Conservation (phyloP, 2,329 filamentous ascomycete species). For the Akanthomyces dipterigenus region DNA sequence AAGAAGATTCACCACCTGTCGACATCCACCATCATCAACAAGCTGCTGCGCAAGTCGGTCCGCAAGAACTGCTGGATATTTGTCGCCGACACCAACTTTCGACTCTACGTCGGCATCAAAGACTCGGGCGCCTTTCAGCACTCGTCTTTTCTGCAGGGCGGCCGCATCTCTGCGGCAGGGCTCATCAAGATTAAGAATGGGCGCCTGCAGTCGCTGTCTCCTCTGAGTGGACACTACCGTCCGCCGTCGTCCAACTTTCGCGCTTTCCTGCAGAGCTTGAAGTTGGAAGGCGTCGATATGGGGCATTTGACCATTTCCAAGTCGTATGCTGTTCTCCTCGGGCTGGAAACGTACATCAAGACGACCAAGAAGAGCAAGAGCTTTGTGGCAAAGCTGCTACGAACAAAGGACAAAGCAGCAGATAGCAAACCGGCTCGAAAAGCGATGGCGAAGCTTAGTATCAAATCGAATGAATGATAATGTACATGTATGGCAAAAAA, state of each 20-base stretch:
- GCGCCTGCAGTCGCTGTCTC: slow-evolving; percentile 65
- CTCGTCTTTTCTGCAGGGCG: slow-evolving; percentile 79
- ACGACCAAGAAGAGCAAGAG: slow-evolving; percentile 59
- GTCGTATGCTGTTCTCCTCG: slow-evolving; percentile 74
- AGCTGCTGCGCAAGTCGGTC: slow-evolving; percentile 69
- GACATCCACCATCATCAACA: slow-evolving; percentile 68
- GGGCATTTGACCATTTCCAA: slow-evolving; percentile 70
- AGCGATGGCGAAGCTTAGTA: slow-evolving; percentile 32
- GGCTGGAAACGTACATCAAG: slow-evolving; percentile 72
- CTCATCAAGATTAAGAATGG: slow-evolving; percentile 81
- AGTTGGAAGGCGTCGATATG: slow-evolving; percentile 71
- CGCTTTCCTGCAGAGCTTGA: slow-evolving; percentile 68
- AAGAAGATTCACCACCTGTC: slow-evolving; percentile 56
- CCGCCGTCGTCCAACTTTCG: slow-evolving; percentile 79
- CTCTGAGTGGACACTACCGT: slow-evolving; percentile 72
- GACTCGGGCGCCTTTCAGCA: slow-evolving; percentile 84
- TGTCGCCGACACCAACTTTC: slow-evolving; percentile 77
- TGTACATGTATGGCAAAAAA: neutral
- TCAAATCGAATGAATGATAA: neutral
- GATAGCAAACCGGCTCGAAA: slow-evolving; percentile 45
- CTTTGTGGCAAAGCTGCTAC: slow-evolving; percentile 40
- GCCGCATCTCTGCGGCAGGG: slow-evolving; percentile 74
- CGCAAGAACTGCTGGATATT: slow-evolving; percentile 93
- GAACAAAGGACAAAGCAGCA: slow-evolving; percentile 52
- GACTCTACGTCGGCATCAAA: slow-evolving; percentile 86